A percentile compares a stretch with the other conserved stretches of the same genome.
These are phyloP conservation scores for Esteya vermicola DNA, from an alignment of 2,329 filamentous ascomycete species.

Conservation along the genomic window DNA sequence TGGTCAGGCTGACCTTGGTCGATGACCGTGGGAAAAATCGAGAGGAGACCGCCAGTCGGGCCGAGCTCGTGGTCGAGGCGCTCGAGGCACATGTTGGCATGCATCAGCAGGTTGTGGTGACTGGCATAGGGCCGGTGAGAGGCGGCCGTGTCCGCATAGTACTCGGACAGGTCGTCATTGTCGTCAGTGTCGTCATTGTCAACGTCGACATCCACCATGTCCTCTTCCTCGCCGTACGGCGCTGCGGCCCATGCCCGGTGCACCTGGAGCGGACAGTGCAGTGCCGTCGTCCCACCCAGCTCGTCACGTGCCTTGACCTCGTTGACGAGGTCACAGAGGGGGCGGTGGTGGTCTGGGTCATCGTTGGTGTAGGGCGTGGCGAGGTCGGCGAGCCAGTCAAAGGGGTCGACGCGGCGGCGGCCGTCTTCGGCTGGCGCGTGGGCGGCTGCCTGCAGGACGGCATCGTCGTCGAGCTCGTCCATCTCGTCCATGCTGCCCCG, in stretches of 20 bases:
- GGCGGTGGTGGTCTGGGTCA: constrained; percentile 30
- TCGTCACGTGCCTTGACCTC: constrained; percentile 28
- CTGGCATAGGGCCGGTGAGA: constrained; percentile 24
- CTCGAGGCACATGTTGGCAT: constrained; percentile 46
- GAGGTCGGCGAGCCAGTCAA: constrained; percentile 42
- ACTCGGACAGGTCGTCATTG: not conserved
- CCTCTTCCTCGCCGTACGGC: constrained; percentile 4
- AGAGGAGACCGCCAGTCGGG: constrained; percentile 39
- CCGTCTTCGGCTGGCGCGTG: not conserved
- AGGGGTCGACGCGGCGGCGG: constrained; percentile 25
- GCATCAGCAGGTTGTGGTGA: constrained; percentile 36
- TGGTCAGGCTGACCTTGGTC: not conserved
- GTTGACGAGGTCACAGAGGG: constrained; percentile 32
- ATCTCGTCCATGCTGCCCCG: not conserved
- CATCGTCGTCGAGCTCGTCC: not conserved
- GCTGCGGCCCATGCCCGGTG: constrained; percentile 12
- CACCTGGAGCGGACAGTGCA: constrained; percentile 30
- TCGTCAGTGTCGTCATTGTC: not conserved
- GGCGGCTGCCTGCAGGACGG: not conserved
- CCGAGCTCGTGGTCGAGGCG: constrained; percentile 44
- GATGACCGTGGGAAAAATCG: constrained; percentile 29
- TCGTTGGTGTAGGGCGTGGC: constrained; percentile 31
- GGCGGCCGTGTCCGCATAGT: not conserved
- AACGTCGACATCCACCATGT: not conserved
- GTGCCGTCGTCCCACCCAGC: constrained; percentile 21